Base-by-base conservation (phyloP, 176 grass and related monocot genomes). In the Carex littledalei region DNA sequence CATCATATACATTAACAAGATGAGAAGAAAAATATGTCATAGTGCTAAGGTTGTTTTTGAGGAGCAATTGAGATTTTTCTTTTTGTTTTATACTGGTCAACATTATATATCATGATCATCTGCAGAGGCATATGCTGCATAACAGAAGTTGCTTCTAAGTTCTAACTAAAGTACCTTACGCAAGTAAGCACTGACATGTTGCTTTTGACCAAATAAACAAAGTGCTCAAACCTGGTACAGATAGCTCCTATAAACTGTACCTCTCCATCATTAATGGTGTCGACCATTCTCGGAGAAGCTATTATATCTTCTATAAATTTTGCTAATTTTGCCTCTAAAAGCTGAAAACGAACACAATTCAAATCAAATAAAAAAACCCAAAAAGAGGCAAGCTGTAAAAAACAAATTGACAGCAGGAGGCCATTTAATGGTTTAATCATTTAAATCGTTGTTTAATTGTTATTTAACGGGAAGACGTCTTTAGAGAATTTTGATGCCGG, bases 281-380 rank as follows among this genome's bases (percentile, higher is more conserved):
- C 86, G 47, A 94, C 84, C 82, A 94, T 89, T 86, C 89, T 47
- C 81, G 89, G 92, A 84, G 89, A 85, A 87, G 87, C 92, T 79
- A 91, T 21, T 85, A 89, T 91, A 49, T 89, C 87, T 94, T 94
- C 89, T 2, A 94, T 88, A 89, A 94, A 94, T 64, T 82, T 64
- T 85, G 89, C 92, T 84, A 94, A 87, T 63, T 84, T 94, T 94
- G 65, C 85, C 85, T 94, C 92, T 60, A 85, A 60, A 59, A 89
- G 43, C 92, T 91, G 89, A 37, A 77, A n/a, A 81, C 43, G 11
- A 81, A 60, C 63, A 35, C 22, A 65, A 52, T 64, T 80, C 15
- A 81, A 81, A 63, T 43, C n/a, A 15, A 63, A 17, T 63, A 20
- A 83, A 22, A 11, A 66, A 65, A 20, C 43, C 20, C 21, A 77